These are phyloP conservation scores for Colletotrichum echinochloae DNA, from an alignment of 2,329 filamentous ascomycete genomes.

Conservation along the genomic window DNA sequence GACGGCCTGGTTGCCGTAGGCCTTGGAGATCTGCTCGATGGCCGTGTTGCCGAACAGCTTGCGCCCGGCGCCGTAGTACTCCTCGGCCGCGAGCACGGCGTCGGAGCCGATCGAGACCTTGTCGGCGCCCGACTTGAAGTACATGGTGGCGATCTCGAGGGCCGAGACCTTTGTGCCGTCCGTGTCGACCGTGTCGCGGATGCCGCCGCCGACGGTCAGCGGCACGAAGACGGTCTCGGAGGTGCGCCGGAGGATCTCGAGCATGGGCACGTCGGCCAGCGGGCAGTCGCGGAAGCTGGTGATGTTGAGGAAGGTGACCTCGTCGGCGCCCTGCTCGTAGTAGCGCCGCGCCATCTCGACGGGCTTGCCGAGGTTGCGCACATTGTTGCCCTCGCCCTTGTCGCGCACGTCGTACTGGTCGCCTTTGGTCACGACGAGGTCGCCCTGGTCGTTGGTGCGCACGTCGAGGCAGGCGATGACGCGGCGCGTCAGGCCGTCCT, in stretches of 20 bases:
- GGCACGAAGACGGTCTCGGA: slow-evolving; percentile 96
- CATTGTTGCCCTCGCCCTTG: slow-evolving; percentile 73
- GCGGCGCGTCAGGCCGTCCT: slow-evolving; percentile 85
- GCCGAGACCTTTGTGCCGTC: slow-evolving; percentile 90
- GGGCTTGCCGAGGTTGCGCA: slow-evolving; percentile 95
- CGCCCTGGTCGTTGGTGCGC: slow-evolving; percentile 91
- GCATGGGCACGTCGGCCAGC: slow-evolving; percentile 91
- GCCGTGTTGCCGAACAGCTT: slow-evolving; percentile 84
- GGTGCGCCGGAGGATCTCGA: slow-evolving; percentile 88
- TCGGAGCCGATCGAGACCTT: slow-evolving; percentile 98
- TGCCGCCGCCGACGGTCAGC: slow-evolving; percentile 94
- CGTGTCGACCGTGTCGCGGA: slow-evolving; percentile 90
- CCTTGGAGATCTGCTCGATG: slow-evolving; percentile 93
- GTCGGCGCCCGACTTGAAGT: slow-evolving; percentile 97
- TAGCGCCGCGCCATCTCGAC: slow-evolving; percentile 94
- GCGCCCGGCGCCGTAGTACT: slow-evolving; percentile 80
- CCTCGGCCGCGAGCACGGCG: slow-evolving; percentile 91
- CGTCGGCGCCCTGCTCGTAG: slow-evolving; percentile 96
- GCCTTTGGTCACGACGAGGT: slow-evolving; percentile 97
- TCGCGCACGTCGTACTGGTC: slow-evolving; percentile 99
- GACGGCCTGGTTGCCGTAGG: slow-evolving; percentile 96
- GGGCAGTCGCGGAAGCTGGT: slow-evolving; percentile 97
- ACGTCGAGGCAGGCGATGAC: slow-evolving; percentile 98
- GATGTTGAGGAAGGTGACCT: slow-evolving; percentile 98
- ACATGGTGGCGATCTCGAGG: slow-evolving; percentile 93